Evolutionary conservation across 2,329 filamentous ascomycete genomes (phyloP), one percentile per base, ranked within the genome.

Genomic region (Coniochaeta sp.): DNA sequence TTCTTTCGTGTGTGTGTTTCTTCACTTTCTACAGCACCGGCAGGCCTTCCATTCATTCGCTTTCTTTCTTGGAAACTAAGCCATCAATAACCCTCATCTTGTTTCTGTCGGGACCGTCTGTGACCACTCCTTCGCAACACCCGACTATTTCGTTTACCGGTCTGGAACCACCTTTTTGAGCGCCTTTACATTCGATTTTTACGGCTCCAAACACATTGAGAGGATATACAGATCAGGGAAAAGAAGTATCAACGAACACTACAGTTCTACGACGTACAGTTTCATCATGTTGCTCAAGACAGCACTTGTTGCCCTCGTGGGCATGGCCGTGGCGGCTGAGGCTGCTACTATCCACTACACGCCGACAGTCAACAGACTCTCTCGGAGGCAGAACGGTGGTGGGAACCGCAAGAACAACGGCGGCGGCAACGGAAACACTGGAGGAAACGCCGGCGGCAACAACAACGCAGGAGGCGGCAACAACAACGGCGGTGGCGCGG

Each of bases 271-370:
- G 55, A 55, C 49, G 26, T 49, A 12, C 35, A 42, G 51, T 46
- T 46, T 52, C 54, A 53, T 60, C 47, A 82, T 81, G 78, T 72
- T 78, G 62, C 62, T 79, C 62, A 78, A 79, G 64, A 68, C 68
- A 54, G 60, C 76, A 46, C 57, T 79, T 55, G 55, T 77, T 47
- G 70, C 75, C 68, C 70, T 81, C 20, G 55, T 77, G 63, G 72
- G 78, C 65, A 61, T 78, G 55, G 64, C 71, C 48, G 67, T 67
- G 52, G 62, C 73, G 42, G 62, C 69, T 52, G 75, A 81, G 33
- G 78, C 74, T 45, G 67, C 70, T 14, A 65, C 67, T 18, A 62
- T 77, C 53, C 59, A 65, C n/a, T 67, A 69, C 10, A 55, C 66
- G 58, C 52, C 72, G 67, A 42, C 38, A 2, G 26, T 26, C 18